Base-by-base conservation (phyloP, 2,329 filamentous ascomycete species). In the Apiospora malaysiana region DNA sequence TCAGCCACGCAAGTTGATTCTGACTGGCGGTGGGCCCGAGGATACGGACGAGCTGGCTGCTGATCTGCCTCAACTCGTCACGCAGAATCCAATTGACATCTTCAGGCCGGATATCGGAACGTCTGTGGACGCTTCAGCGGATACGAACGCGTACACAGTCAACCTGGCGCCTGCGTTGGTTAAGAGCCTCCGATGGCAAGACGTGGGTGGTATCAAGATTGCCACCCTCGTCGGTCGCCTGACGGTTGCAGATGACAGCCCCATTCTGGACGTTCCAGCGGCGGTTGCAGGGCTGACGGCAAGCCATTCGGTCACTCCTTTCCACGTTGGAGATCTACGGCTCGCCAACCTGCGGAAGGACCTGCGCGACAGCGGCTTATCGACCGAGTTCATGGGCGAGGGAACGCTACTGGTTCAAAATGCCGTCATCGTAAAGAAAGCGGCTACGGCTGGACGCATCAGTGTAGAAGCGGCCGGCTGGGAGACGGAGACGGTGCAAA, bases 81-180 rank as follows among this genome's bases (percentile, higher is more conserved):
- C 83, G n/a, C 85, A 86, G 47, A 82, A 83, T 65, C 83, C 85
- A 23, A 87, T 90, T 46, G 91, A 95, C 73, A 93, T 99, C 6
- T 95, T 95, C 79, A 94, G 94, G 0, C 96, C 96, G 0, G 81
- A 84, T 12, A 85, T 93, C n/a, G 94, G 94, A 32, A 85, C 88
- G 45, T 85, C 87, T 18, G 87, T 99, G 56, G 92, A 99, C 80
- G 96, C 95, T 16, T 98, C 95, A 78, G 95, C 98, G 56, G 96
- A 99, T 79, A 98, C 95, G 6, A 98, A 98, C 79, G 95, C 96
- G 4, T 99, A 97, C 96, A 92, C 93, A 32, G 93, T 99, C 72
- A 97, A 95, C 81, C 87, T 99, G 23, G 94, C 94, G 67, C 93
- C 95, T 75, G 85, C 89, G 63, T 89, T 99, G 25, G 93, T 97